Evolutionary conservation across 352 stramenopile species (phyloP), one percentile per base, ranked within the genome.

Genomic region (Globisporangium orthogonon): DNA sequence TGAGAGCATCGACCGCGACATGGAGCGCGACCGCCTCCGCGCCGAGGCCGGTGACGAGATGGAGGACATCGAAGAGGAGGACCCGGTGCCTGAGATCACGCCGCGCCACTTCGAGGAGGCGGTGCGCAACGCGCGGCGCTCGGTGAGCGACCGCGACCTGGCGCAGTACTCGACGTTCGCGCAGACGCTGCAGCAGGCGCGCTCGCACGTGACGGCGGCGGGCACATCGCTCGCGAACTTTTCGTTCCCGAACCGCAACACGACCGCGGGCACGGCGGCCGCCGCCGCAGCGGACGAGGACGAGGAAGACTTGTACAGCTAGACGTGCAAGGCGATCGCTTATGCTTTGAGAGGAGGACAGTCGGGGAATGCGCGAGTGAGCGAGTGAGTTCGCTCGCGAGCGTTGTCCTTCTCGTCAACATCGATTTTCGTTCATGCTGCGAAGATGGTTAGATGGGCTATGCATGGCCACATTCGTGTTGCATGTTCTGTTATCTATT

Each of bases 281-380:
- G 76, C 67, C 7, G 66, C 74, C 1, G 76, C 74, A 5, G 94
- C 86, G 9, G 92, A 96, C 37, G 93, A 97, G 39, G 92, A 98
- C 53, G 96, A 98, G 64, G 96, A 99, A 72, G 96, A 99, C 70
- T 84, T 99, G 53, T 99, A 99, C 87, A 98, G 89, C 74, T 98
- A 89, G 62, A 58, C 57, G 47, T 52, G 31, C 47, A 52, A 17
- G 47, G 10, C 13, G 9, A 2, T 51, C n/a, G 40, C 13, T 14
- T n/a, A 18, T 37, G 33, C 33, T 37, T 37, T 37, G 33, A 37
- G 33, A 37, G 33, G 33, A 37, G 33, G 33, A 9, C 33, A 9
- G 33, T 37, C 33, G 33, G 23, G 23, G 23, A 23, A 23, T 23
- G 23, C 23, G 23, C 23, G 23, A 37, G 33, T 37, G 33, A 37